Percentiles rank a stretch among this genome's conserved stretches.
Conservation (phyloP, 2,329 filamentous ascomycete genomes). For the Epichloe uncinata region DNA sequence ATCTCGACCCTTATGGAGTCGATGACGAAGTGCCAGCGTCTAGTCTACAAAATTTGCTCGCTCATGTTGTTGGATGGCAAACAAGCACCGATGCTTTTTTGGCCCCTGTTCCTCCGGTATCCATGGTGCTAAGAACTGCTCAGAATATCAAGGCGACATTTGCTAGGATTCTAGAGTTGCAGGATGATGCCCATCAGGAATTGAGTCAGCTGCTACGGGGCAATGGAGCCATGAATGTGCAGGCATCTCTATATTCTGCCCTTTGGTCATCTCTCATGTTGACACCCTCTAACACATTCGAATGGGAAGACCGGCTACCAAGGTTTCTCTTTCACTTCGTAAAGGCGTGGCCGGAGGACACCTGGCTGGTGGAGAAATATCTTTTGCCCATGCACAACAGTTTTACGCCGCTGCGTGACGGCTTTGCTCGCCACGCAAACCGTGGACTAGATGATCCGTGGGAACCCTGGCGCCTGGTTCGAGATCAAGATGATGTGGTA, state of each 20-base stretch:
- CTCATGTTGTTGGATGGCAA: constrained; percentile 31
- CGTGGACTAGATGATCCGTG: constrained; percentile 17
- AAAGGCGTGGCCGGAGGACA: constrained; percentile 44
- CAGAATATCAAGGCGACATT: constrained; percentile 70
- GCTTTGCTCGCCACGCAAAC: constrained; percentile 15
- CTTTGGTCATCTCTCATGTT: constrained; percentile 58
- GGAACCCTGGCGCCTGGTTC: constrained; percentile 21
- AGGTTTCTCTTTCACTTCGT: constrained; percentile 41
- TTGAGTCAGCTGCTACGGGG: constrained; percentile 23
- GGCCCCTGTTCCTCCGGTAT: constrained; percentile 46
- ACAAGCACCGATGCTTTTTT: constrained; percentile 39
- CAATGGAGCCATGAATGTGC: constrained; percentile 29
- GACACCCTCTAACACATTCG: constrained; percentile 30
- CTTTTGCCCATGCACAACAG: constrained; percentile 45
- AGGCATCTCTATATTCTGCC: constrained; percentile 54
- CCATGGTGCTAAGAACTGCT: constrained; percentile 57
- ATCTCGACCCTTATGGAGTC: constrained; percentile 68
- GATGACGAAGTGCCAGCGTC: constrained; percentile 50
- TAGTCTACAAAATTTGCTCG: constrained; percentile 47
- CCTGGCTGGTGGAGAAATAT: constrained; percentile 55
- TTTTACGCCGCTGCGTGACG: constrained; percentile 20
- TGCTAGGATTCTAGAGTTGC: constrained; percentile 16
- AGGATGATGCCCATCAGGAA: constrained; percentile 14
- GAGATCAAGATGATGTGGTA: constrained; percentile 29
- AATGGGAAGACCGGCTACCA: constrained; percentile 49